phyloP scores from a whole-genome alignment of 352 stramenopile species.

The Phytophthora cryptogea region DNA sequence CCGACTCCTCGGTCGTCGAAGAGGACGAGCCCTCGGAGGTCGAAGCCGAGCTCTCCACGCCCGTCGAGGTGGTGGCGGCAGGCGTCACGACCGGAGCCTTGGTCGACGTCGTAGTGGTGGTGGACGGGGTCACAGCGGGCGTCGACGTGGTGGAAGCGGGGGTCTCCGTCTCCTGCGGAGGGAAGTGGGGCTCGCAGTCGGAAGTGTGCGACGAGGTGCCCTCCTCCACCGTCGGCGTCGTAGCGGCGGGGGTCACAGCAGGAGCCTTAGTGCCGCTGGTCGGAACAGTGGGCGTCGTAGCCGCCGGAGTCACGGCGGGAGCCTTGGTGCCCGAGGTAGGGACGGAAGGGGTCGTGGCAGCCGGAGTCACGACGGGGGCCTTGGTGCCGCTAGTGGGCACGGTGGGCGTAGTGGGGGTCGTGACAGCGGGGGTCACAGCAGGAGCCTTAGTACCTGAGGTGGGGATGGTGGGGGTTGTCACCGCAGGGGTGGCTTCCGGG shows the following conservation, averaged over 20 bases:
- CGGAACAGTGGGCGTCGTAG: constrained; percentile 11
- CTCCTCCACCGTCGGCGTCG: constrained; percentile 15
- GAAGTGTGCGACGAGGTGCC: constrained; percentile 16
- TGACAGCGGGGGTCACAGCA: neutral
- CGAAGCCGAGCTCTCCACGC: constrained; percentile 16
- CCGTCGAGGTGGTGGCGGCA: constrained; percentile 6
- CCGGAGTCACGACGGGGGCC: constrained; percentile 3
- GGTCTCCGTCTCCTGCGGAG: constrained; percentile 25
- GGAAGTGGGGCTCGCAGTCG: constrained; percentile 47
- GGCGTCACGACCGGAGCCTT: constrained; percentile 6
- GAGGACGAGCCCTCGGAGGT: constrained; percentile 1
- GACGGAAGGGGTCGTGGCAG: constrained; percentile 4
- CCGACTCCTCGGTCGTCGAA: constrained; percentile 17
- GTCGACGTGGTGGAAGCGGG: constrained; percentile 14
- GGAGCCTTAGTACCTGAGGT: constrained; percentile 10
- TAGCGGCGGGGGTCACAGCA: neutral
- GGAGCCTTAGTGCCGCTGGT: constrained; percentile 12
- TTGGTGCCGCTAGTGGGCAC: neutral
- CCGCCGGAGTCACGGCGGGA: constrained; percentile 4
- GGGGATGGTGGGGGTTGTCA: constrained; percentile 1
- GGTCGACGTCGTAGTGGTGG: constrained; percentile 14
- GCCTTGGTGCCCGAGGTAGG: neutral
- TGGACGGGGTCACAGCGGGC: constrained; percentile 11
- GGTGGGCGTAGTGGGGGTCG: constrained; percentile 1
- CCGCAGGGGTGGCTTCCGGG: neutral